Conservation (phyloP, 768 basidiomycete species). For the Mrakia hoshinonis region DNA sequence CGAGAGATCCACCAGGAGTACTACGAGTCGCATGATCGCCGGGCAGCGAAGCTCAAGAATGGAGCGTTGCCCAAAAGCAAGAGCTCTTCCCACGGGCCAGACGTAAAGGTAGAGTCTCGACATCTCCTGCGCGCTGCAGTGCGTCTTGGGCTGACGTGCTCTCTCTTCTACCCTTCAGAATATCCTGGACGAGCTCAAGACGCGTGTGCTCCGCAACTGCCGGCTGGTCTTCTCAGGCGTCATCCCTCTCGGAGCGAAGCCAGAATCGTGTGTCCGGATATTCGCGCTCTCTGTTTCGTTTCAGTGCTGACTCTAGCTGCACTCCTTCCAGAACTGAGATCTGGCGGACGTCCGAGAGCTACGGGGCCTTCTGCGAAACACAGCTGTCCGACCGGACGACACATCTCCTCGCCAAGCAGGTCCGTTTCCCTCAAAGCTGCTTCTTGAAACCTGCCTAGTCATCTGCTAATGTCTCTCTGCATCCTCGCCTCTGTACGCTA, state of each 20-base stretch:
- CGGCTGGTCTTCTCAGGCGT: slow-evolving; percentile 89
- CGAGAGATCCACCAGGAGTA: slow-evolving; percentile 68
- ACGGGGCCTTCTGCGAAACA: slow-evolving; percentile 72
- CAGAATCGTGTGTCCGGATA: slow-evolving; percentile 50
- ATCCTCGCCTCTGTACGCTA: slow-evolving; percentile 3
- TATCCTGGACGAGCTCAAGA: slow-evolving; percentile 76
- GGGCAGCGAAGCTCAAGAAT: slow-evolving; percentile 20
- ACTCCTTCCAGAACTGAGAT: slow-evolving; percentile 51
- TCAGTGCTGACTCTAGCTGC: not conserved
- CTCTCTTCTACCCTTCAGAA: slow-evolving; percentile 44
- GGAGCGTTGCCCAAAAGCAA: slow-evolving; percentile 6
- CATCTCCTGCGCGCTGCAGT: not conserved
- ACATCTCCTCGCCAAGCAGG: slow-evolving; percentile 87
- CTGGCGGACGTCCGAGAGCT: slow-evolving; percentile 76
- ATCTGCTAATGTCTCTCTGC: not conserved
- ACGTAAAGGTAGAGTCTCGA: slow-evolving; percentile 58
- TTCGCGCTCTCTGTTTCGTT: not conserved
- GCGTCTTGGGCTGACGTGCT: not conserved
- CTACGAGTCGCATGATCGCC: slow-evolving; percentile 56
- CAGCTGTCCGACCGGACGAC: slow-evolving; percentile 62
- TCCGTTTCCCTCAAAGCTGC: slow-evolving; percentile 36
- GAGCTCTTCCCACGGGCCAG: slow-evolving; percentile 36
- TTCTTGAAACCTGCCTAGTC: not conserved
- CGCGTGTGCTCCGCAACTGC: slow-evolving; percentile 63
- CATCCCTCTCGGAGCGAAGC: slow-evolving; percentile 75